Conservation (phyloP, 345 rosid genomes). For the Iberis pinnata region DNA sequence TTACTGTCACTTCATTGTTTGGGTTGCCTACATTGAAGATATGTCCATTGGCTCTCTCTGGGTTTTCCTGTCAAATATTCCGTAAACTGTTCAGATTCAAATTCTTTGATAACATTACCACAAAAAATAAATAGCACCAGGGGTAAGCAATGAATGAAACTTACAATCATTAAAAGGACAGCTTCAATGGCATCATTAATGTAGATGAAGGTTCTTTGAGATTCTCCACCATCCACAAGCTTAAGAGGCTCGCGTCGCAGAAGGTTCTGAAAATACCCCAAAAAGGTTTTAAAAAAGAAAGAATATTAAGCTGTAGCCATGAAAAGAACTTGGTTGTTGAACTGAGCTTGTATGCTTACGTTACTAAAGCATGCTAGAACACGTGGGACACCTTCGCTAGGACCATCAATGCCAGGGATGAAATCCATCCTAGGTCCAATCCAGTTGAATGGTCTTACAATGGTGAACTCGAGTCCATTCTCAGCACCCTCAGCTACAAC, state of each 20-base stretch:
- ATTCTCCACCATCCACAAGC: slow-evolving; percentile 96
- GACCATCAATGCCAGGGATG: slow-evolving; percentile 99
- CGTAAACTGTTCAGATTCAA: slow-evolving; percentile 11
- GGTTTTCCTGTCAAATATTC: slow-evolving; percentile 66
- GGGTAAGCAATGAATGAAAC: slow-evolving; percentile 17
- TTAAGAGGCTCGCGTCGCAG: slow-evolving; percentile 77
- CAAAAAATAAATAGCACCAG: neutral
- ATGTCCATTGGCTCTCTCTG: slow-evolving; percentile 87
- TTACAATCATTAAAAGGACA: slow-evolving; percentile 83
- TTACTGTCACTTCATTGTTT: slow-evolving; percentile 91
- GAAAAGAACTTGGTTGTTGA: neutral
- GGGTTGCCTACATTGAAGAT: slow-evolving; percentile 99
- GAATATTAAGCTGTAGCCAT: neutral
- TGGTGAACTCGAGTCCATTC: slow-evolving; percentile 86
- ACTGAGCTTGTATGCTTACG: slow-evolving; percentile 35
- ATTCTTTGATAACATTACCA: slow-evolving; percentile 3
- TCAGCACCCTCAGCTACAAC: slow-evolving; percentile 96
- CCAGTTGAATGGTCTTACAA: slow-evolving; percentile 99
- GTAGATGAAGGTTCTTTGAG: slow-evolving; percentile 90
- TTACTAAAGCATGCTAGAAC: slow-evolving; percentile 99
- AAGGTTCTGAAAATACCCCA: slow-evolving; percentile 44
- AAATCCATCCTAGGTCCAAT: slow-evolving; percentile 99
- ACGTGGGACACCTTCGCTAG: slow-evolving; percentile 99
- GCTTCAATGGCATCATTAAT: slow-evolving; percentile 99
- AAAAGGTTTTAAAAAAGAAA: no score